phyloP scores from a whole-genome alignment of 2,329 filamentous ascomycete species.

The Periconia sp. region DNA sequence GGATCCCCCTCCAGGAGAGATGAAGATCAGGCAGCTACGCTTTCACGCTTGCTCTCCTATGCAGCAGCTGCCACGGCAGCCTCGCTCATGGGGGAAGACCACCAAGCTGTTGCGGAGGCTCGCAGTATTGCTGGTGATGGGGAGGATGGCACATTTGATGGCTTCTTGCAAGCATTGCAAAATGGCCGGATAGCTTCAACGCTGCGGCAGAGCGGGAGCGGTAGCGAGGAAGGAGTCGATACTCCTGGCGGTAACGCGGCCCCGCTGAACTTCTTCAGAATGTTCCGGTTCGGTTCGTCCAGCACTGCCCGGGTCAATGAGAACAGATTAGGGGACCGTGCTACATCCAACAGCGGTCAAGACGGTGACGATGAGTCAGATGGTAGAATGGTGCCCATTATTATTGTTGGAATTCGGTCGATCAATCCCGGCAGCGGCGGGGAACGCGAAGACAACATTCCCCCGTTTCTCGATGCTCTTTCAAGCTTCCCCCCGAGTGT shows the following conservation, averaged over 20 bases:
- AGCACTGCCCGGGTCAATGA: slow-evolving; percentile 21
- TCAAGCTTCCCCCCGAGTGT: slow-evolving; percentile 51
- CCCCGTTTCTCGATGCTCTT: slow-evolving; percentile 54
- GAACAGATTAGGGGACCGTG: slow-evolving; percentile 15
- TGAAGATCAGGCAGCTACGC: slow-evolving; percentile 64
- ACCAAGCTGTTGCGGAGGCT: slow-evolving; percentile 57
- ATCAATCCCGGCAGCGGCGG: slow-evolving; percentile 58
- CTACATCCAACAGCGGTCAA: slow-evolving; percentile 17
- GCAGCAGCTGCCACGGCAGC: slow-evolving; percentile 66
- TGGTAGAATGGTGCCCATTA: slow-evolving; percentile 66
- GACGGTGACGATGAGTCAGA: slow-evolving; percentile 45
- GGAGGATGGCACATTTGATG: slow-evolving; percentile 64
- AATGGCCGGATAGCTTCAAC: slow-evolving; percentile 62
- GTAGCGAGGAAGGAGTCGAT: slow-evolving; percentile 41
- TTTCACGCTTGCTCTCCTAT: slow-evolving; percentile 63
- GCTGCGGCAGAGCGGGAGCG: slow-evolving; percentile 49
- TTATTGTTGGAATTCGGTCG: slow-evolving; percentile 69
- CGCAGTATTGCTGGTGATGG: slow-evolving; percentile 57
- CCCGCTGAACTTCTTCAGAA: slow-evolving; percentile 68
- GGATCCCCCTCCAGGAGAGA: slow-evolving; percentile 53
- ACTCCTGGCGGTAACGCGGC: slow-evolving; percentile 47
- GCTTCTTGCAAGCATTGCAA: slow-evolving; percentile 64
- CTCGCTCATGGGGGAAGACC: slow-evolving; percentile 63
- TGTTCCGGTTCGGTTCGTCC: slow-evolving; percentile 66
- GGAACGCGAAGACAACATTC: slow-evolving; percentile 48